Evolutionary conservation across 495 filamentous ascomycete genomes (phyloP).

Genomic region (Penicillium turbatum): DNA sequence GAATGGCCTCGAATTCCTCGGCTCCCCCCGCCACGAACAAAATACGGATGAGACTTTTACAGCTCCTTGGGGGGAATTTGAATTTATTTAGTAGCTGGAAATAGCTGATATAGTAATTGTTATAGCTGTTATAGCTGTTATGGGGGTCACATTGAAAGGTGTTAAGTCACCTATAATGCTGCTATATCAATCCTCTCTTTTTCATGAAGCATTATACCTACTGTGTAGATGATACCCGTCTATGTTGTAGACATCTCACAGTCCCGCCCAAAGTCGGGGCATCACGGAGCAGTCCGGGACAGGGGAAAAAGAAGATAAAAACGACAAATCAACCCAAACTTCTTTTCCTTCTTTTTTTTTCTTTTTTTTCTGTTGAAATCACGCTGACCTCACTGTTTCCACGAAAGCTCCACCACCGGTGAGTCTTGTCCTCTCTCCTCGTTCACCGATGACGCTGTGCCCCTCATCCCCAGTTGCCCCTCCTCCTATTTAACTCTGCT

Average conservation of each 20-base stretch:
- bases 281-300: slow-evolving; percentile 6
- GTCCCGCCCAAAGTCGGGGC: not conserved
- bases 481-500: slow-evolving; percentile 20
- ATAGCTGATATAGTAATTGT: not conserved
- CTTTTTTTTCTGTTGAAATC: slow-evolving; percentile 13
- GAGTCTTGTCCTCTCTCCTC: slow-evolving; percentile 10
- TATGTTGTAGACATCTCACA: too few relatives aligned
- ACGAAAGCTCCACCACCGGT: slow-evolving; percentile 20
- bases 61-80: not conserved
- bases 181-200: too few relatives aligned
- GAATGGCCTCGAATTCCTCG: slow-evolving; percentile 30
- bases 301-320: not conserved
- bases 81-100: not conserved
- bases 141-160: too few relatives aligned
- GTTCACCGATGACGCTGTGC: slow-evolving; percentile 29
- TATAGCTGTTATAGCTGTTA: not conserved
- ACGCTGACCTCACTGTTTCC: slow-evolving; percentile 25
- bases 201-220: too few relatives aligned
- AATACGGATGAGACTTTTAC: slow-evolving; percentile 26
- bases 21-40: slow-evolving; percentile 39
- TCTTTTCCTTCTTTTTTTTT: not conserved
- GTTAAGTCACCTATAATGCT: too few relatives aligned
- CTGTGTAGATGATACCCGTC: too few relatives aligned
- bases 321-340: too few relatives aligned
- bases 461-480: slow-evolving; percentile 21